Conservation (phyloP, 176 grass and related monocot genomes). For the Carex scoparia region DNA sequence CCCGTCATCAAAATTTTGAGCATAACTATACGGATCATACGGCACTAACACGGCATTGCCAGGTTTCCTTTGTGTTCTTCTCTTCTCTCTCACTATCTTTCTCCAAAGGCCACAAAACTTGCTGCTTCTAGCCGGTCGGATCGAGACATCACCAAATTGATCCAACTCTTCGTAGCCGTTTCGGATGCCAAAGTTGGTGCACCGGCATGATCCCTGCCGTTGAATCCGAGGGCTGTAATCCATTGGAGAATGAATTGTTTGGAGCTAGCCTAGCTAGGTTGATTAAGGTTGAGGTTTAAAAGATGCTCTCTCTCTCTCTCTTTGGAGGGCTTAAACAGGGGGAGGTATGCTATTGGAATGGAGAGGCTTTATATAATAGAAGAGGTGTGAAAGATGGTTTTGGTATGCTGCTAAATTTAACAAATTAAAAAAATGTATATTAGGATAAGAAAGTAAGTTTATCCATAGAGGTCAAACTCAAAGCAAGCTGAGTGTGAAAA, state of each 20-base stretch:
- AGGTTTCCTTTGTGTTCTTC: conserved; percentile 46
- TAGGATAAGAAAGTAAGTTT: background rate
- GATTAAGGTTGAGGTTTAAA: background rate
- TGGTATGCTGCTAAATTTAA: background rate
- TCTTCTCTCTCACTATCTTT: conserved; percentile 62
- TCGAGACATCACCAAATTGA: background rate
- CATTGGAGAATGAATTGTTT: conserved; percentile 26
- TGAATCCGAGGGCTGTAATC: conserved; percentile 52
- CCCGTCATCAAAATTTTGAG: conserved; percentile 94
- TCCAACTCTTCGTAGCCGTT: conserved; percentile 22
- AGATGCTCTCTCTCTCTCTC: background rate
- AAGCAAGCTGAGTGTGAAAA: conserved; percentile 10
- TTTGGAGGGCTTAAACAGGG: background rate
- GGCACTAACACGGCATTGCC: conserved; percentile 38
- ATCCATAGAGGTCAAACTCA: background rate
- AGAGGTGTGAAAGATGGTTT: conserved; percentile 27
- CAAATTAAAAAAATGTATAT: background rate
- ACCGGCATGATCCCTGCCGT: conserved; percentile 59
- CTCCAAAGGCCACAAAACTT: conserved; percentile 52
- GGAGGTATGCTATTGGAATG: conserved; percentile 12
- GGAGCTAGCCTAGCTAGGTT: background rate
- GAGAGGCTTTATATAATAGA: conserved; percentile 16
- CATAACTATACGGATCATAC: conserved; percentile 75
- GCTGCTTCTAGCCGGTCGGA: conserved; percentile 12
- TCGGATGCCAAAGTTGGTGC: background rate